These are phyloP conservation scores for Moesziomyces sp. DNA, from an alignment of 1,284 basidiomycete species.

Conservation along the genomic window DNA sequence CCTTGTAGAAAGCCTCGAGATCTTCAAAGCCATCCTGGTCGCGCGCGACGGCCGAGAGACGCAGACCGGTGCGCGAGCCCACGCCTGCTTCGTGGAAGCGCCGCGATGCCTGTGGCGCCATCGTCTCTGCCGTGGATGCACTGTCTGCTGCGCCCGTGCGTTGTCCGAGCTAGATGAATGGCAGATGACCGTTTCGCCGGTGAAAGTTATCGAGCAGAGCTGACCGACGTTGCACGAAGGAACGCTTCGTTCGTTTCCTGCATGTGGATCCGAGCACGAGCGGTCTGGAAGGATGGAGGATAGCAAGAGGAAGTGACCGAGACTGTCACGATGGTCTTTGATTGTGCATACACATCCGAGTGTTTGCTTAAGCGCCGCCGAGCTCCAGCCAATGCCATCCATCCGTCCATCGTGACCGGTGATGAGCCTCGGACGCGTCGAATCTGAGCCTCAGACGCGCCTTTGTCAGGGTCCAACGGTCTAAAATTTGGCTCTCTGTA, in stretches of 20 bases:
- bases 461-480: conserved; percentile 16
- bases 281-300: conserved; percentile 3
- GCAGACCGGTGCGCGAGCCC: conserved; percentile 64
- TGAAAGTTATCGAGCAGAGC: no score
- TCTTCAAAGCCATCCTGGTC: conserved; percentile 76
- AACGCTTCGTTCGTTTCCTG: no score
- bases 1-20: conserved; percentile 63
- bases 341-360: conserved; percentile 3
- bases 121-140: background rate
- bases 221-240: no score
- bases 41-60: conserved; percentile 48
- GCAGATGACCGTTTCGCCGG: no score
- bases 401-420: no score
- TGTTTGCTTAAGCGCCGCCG: background rate
- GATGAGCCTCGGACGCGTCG: no score
- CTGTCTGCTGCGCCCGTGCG: background rate
- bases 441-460: conserved; percentile 7
- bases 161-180: background rate
- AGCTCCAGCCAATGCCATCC: no score
- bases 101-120: conserved; percentile 43
- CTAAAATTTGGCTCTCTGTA: no score
- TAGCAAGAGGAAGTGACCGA: background rate
- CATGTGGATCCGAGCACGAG: no score
- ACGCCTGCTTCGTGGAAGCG: conserved; percentile 63
- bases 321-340: background rate